Conservation (phyloP, 306 rosid species). For the Datisca glomerata region DNA sequence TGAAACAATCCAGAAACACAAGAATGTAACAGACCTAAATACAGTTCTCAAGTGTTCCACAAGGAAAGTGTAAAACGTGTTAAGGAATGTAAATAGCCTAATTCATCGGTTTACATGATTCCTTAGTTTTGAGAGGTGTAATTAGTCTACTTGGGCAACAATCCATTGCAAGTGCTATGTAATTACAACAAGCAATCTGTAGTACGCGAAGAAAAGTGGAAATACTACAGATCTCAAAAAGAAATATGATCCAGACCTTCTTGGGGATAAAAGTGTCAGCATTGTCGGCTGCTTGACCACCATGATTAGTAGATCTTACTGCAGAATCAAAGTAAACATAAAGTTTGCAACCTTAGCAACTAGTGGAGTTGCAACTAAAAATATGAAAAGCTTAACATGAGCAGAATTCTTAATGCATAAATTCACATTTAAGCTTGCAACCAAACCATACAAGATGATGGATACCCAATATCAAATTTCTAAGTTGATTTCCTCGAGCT, state of each 20-base stretch:
- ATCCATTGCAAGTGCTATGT: no score
- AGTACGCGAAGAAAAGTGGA: no score
- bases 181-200: no score
- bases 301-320: slow-evolving; percentile 22
- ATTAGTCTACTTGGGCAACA: no score
- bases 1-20: slow-evolving; percentile 6
- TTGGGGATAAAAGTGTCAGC: slow-evolving; percentile 16
- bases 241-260: slow-evolving; percentile 36
- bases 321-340: slow-evolving; percentile 28
- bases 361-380: no score
- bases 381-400: slow-evolving; percentile 2
- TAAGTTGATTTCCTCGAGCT: slow-evolving; percentile 13
- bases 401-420: slow-evolving; percentile 10
- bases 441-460: no score
- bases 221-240: slow-evolving; percentile 9
- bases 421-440: slow-evolving; percentile 11
- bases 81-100: no score
- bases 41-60: slow-evolving; percentile 7
- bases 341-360: no score
- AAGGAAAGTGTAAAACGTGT: no score
- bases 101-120: no score
- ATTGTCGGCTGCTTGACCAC: slow-evolving; percentile 15
- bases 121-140: no score
- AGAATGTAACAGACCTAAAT: not conserved
- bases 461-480: slow-evolving; percentile 8